Base-by-base conservation (phyloP, 495 filamentous ascomycete genomes). In the Glarea lozoyensis region DNA sequence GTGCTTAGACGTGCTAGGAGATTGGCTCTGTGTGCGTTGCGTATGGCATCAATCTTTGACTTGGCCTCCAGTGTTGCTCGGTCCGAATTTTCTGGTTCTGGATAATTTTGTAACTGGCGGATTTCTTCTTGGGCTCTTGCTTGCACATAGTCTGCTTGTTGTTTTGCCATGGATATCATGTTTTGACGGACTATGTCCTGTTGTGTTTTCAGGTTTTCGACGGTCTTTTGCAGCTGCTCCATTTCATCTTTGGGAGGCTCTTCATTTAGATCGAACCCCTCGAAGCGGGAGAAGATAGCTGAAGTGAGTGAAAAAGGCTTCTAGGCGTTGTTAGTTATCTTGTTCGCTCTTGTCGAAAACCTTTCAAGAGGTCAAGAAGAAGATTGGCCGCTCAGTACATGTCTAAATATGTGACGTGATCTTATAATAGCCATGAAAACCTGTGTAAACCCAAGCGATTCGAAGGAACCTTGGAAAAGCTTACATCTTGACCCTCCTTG, bases 271-370 rank as follows among this genome's bases (percentile, higher is more conserved):
- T 43, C n/a, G 39, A 69, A 62, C 2, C 51, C 46, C 2, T 39
- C 43, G 36, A 69, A 57, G 4, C 69, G 64, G 1, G 63, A 58
- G 46, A 75, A 72, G 16, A 72, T 66, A 29, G 56, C 50, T 4
- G 66, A 61, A 1, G 58, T 50, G 18, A 67, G 51, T 45, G 46
- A 62, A 57, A 27, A 55, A 32, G 9, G 18, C 41, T 10, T 19
- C 9, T 9, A 21, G 12, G 20, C 11, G 6, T 18, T 35, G 4
- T 16, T 16, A 34, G 6, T 47, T 31, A 12, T 20, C 5, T 31
- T 29, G 3, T 25, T 43, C 19, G 13, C 11, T 35, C 7, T 11
- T 21, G 0, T 29, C 23, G 10, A n/a, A 15, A 11, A 32, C 1
- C 25, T 35, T 9, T 5, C 10, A 35, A 5, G 15, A 16, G 32